A percentile compares a stretch with the other conserved stretches of the same genome.
phyloP scores from a whole-genome alignment of 495 filamentous ascomycete species.

The Penicillium desertorum region DNA sequence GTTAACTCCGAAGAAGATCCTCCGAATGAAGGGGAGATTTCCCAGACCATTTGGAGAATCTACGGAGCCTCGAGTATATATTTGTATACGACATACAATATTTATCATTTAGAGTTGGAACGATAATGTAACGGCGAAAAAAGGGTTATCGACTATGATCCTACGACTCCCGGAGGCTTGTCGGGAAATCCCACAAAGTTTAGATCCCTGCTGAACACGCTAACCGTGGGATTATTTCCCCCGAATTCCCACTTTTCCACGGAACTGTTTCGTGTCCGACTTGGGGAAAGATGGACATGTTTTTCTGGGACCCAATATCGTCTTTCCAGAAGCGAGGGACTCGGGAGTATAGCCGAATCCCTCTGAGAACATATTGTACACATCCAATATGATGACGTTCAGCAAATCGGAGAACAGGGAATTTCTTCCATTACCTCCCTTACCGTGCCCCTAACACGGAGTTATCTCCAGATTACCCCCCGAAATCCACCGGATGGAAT shows the following conservation, averaged over 20 bases:
- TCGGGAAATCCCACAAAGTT: constrained; percentile 2
- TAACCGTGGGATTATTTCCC: neutral
- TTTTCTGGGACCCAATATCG: neutral
- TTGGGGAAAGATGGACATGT: constrained; percentile 1
- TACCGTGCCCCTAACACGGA: constrained; percentile 7
- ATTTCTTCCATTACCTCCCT: constrained; percentile 10
- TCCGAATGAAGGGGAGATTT: neutral
- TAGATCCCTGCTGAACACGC: constrained; percentile 6
- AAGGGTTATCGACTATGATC: neutral
- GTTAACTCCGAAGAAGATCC: neutral
- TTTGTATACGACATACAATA: neutral
- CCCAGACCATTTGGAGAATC: neutral
- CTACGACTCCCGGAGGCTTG: neutral
- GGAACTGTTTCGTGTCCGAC: constrained; percentile 1
- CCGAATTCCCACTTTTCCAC: constrained; percentile 1
- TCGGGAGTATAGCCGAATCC: neutral
- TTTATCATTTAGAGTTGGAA: neutral
- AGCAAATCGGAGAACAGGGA: constrained; percentile 29
- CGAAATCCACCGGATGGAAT: neutral
- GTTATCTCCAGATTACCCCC: constrained; percentile 11
- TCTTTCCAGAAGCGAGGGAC: neutral
- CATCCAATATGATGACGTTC: constrained; percentile 7
- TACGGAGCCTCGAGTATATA: neutral
- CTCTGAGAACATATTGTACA: neutral
- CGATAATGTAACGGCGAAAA: neutral